Evolutionary conservation across 1,284 basidiomycete genomes (phyloP).

Genomic region (Heterobasidion irregulare): DNA sequence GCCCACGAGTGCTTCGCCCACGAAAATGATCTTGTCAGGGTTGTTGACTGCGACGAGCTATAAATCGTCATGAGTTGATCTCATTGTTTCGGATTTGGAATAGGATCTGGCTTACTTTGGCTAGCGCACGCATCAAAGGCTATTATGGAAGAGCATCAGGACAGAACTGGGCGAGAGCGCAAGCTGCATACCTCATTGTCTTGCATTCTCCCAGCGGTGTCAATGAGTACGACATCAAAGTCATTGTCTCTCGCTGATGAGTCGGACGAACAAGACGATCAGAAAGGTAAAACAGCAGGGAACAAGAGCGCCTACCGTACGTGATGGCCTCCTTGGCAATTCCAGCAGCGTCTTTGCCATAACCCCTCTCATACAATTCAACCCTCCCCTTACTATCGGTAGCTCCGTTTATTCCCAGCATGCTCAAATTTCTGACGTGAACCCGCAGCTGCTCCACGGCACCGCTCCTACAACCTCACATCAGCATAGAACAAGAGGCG

Average conservation of each 20-base stretch:
- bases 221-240: slow-evolving; percentile 93
- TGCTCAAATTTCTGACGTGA: slow-evolving; percentile 91
- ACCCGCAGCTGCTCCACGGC: slow-evolving; percentile 97
- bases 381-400: slow-evolving; percentile 67
- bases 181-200: slow-evolving; percentile 80
- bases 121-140: slow-evolving; percentile 96
- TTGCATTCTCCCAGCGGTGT: slow-evolving; percentile 98
- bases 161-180: neutral
- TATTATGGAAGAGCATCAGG: slow-evolving; percentile 18
- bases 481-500: neutral
- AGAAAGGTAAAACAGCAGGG: neutral
- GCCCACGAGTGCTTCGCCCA: slow-evolving; percentile 92
- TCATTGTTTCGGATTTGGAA: neutral
- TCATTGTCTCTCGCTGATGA: slow-evolving; percentile 68
- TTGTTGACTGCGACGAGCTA: slow-evolving; percentile 86
- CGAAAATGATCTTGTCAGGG: slow-evolving; percentile 94
- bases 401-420: slow-evolving; percentile 71
- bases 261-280: neutral
- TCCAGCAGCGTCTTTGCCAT: slow-evolving; percentile 96
- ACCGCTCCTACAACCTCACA: slow-evolving; percentile 55
- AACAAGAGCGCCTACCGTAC: slow-evolving; percentile 50
- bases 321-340: slow-evolving; percentile 94
- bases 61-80: neutral
- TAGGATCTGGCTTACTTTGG: slow-evolving; percentile 54
- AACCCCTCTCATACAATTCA: slow-evolving; percentile 94